phyloP scores from a whole-genome alignment of 768 basidiomycete species.

The Trametes cingulata region DNA sequence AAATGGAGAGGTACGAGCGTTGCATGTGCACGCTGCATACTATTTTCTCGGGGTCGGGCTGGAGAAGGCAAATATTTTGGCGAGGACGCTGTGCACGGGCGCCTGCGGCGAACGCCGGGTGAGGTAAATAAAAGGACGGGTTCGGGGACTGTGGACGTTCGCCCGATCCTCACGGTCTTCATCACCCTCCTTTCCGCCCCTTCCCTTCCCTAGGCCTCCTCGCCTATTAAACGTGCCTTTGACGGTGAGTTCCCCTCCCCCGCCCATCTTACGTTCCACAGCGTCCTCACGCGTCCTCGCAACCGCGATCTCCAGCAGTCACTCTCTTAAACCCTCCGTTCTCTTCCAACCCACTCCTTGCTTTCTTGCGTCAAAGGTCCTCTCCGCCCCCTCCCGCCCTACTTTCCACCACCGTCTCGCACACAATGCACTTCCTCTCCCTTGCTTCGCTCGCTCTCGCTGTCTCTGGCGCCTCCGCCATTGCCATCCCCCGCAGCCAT shows the following conservation, averaged over 20 bases:
- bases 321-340: constrained; percentile 26
- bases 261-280: constrained; percentile 5
- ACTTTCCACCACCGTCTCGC: constrained; percentile 6
- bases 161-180: constrained; percentile 25
- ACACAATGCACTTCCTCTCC: constrained; percentile 35
- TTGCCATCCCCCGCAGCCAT: constrained; percentile 39
- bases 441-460: constrained; percentile 49
- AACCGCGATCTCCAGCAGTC: constrained; percentile 19
- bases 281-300: constrained; percentile 5
- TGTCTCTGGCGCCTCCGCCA: constrained; percentile 39
- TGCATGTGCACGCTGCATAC: background rate
- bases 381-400: background rate
- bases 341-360: constrained; percentile 23
- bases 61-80: constrained; percentile 4
- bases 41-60: background rate
- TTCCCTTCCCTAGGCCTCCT: constrained; percentile 15
- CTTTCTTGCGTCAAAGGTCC: constrained; percentile 28
- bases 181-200: constrained; percentile 22
- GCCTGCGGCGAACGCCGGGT: constrained; percentile 6
- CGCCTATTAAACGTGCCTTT: constrained; percentile 22
- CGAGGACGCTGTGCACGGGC: background rate
- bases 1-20: background rate
- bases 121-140: constrained; percentile 11
- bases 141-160: background rate
- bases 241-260: constrained; percentile 23